Percentiles rank a stretch among this genome's conserved stretches.
Conservation (phyloP, 495 filamentous ascomycete species). For the Glarea lozoyensis region DNA sequence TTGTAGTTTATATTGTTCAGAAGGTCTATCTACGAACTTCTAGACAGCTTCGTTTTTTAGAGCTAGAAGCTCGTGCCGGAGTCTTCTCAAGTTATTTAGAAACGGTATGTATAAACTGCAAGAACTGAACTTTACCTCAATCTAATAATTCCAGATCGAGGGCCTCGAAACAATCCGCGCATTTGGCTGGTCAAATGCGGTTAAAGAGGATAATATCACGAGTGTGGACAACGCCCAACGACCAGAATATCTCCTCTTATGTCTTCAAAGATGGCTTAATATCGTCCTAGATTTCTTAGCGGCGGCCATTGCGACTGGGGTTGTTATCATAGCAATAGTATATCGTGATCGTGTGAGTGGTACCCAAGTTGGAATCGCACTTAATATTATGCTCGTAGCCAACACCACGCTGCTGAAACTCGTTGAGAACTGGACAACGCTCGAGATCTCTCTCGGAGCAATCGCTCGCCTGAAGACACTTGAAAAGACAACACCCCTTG, state of each 20-base stretch:
- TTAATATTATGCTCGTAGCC: slow-evolving; percentile 2
- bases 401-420: slow-evolving; percentile 12
- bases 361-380: slow-evolving; percentile 4
- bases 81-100: slow-evolving; percentile 39
- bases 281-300: slow-evolving; percentile 31
- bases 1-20: slow-evolving; percentile 43
- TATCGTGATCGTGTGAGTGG: slow-evolving; percentile 20
- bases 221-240: slow-evolving; percentile 31
- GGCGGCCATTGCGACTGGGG: slow-evolving; percentile 23
- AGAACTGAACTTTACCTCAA: neutral
- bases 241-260: slow-evolving; percentile 35
- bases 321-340: slow-evolving; percentile 24
- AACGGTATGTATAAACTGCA: slow-evolving; percentile 19
- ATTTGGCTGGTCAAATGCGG: slow-evolving; percentile 25
- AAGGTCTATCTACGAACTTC: slow-evolving; percentile 52
- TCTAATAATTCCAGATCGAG: slow-evolving; percentile 15
- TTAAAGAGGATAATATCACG: slow-evolving; percentile 1
- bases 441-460: slow-evolving; percentile 30
- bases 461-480: slow-evolving; percentile 29
- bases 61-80: slow-evolving; percentile 32
- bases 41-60: slow-evolving; percentile 48
- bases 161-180: slow-evolving; percentile 32
- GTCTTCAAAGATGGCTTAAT: slow-evolving; percentile 34
- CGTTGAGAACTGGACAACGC: slow-evolving; percentile 5
- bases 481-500: slow-evolving; percentile 24